These are phyloP conservation scores for Lycium ferocissimum DNA, from an alignment of 257 asterid genomes.

Conservation along the genomic window DNA sequence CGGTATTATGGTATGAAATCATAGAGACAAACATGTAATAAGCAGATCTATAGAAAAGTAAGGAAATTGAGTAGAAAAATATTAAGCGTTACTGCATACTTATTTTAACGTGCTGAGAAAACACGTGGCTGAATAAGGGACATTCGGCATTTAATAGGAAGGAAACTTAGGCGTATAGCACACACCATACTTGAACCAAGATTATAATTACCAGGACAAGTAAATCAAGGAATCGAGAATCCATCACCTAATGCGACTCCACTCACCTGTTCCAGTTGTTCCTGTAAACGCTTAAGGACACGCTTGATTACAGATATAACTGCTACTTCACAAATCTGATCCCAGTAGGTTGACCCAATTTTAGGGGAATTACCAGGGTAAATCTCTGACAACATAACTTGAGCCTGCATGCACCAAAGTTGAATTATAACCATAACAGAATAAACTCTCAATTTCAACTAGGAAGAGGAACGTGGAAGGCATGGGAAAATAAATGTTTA, in stretches of 20 bases:
- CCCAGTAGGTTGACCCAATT: constrained; percentile 91
- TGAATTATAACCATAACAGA: constrained; percentile 18
- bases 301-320: constrained; percentile 80
- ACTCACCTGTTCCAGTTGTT: constrained; percentile 84
- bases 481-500: neutral
- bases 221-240: constrained; percentile 12
- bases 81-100: neutral
- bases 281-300: constrained; percentile 73
- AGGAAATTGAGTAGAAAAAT: constrained; percentile 6
- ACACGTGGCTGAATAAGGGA: neutral
- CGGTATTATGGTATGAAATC: neutral
- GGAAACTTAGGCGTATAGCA: neutral
- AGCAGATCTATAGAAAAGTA: constrained; percentile 1
- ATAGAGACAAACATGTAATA: constrained; percentile 9
- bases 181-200: constrained; percentile 23
- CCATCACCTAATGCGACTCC: constrained; percentile 10
- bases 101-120: constrained; percentile 12
- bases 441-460: constrained; percentile 16
- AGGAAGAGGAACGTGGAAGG: constrained; percentile 19
- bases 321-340: constrained; percentile 88
- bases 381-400: constrained; percentile 90
- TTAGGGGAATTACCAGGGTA: constrained; percentile 91
- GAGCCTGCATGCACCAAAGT: constrained; percentile 64
- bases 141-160: neutral
- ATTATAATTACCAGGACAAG: neutral